Evolutionary conservation across 345 rosid species (phyloP), one percentile per base, ranked within the genome.

Genomic region (Lepidium aucheri): DNA sequence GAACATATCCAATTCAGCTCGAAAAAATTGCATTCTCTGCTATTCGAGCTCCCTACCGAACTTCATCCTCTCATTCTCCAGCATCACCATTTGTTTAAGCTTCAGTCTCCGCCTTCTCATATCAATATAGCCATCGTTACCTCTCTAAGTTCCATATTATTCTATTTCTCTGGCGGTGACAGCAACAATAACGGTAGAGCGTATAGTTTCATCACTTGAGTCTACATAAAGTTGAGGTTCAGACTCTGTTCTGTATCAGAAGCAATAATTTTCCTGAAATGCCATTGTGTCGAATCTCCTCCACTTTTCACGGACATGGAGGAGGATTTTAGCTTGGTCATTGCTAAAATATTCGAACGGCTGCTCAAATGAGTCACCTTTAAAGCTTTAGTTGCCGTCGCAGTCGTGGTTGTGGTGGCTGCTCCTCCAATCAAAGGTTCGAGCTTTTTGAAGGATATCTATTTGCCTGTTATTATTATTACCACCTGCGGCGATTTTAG

Each of bases 31-130:
- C 88, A 89, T 91, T 63, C 86, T 84, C 83, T 86, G 87, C 84
- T 83, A 38, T 75, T 91, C 93, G 73, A 86, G 54, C 75, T 88
- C 94, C 73, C 86, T 86, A 0, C 77, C 83, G 10, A 85, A 88
- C 76, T 78, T 74, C 87, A 86, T 82, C 82, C 89, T 77, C 53
- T 82, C 77, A 72, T 84, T 88, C 80, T 91, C 92, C 85, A 88
- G 74, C 85, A 84, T 91, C 81, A 83, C 76, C 64, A 79, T 76
- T 51, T 86, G 94, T 73, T 78, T 74, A 79, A 88, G 53, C 79
- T 85, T 88, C 1, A 10, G 65, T 81, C 85, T 88, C 90, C 1
- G 85, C 89, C 57, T 78, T 80, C 72, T 88, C 96, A 38, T 85
- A 91, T 76, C 50, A 78, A 41, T 15, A 86, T 82, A 7, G 91